Conservation (phyloP, 371 early-diverging fungal species). For the Synchytrium microbalum region DNA sequence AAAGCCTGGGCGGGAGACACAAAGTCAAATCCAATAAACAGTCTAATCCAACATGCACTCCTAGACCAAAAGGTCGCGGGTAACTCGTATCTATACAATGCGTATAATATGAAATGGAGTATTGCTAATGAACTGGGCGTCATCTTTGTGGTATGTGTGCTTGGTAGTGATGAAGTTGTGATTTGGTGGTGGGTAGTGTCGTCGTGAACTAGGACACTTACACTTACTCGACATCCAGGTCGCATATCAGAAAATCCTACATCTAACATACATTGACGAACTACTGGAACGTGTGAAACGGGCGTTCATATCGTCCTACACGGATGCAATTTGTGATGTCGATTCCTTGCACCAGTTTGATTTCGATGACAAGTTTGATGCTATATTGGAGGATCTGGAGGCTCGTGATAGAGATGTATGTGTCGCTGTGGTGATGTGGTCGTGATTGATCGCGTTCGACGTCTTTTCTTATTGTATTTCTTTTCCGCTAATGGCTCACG, state of each 20-base stretch:
- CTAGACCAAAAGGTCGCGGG: not conserved
- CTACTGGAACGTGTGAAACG: conserved; percentile 59
- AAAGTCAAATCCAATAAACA: conserved; percentile 37
- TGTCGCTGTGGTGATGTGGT: too few species aligned
- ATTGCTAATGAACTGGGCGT: conserved; percentile 78
- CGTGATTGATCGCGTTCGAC: too few species aligned
- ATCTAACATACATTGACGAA: conserved; percentile 77
- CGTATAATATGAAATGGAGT: conserved; percentile 73
- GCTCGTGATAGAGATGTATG: conserved; percentile 36
- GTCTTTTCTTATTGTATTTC: not conserved
- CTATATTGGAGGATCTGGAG: conserved; percentile 34
- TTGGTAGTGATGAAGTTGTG: not conserved
- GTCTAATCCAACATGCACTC: not conserved
- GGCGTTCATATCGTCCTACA: conserved; percentile 29
- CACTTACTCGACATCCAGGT: too few species aligned
- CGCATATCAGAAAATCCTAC: conserved; percentile 84
- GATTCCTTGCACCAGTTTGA: conserved; percentile 17
- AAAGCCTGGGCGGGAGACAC: conserved; percentile 30
- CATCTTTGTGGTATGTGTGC: conserved; percentile 68
- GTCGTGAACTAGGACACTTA: too few species aligned
- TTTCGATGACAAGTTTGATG: conserved; percentile 43
- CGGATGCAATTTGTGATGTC: conserved; percentile 12
- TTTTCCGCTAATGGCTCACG: not conserved
- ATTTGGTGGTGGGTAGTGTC: not conserved
- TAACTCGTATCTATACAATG: conserved; percentile 35